Evolutionary conservation across 2,329 filamentous ascomycete species (phyloP).

Genomic region (Fusarium nurragi): DNA sequence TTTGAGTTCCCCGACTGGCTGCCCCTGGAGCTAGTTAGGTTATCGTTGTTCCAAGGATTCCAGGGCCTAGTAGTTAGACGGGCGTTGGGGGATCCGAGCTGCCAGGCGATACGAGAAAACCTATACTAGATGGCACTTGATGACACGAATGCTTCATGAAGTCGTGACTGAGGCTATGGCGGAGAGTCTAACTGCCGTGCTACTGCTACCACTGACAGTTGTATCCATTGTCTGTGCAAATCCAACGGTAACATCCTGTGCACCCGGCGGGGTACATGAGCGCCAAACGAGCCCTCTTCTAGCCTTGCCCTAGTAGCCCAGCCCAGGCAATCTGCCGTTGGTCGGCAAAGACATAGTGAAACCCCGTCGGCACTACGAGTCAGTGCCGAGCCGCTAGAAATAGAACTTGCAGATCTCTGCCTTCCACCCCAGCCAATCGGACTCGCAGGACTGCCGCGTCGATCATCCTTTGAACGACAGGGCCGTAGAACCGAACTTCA

Average conservation of each 20-base stretch:
- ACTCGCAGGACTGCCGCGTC: neutral
- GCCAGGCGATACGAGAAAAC: too few relatives aligned
- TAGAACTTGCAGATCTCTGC: neutral
- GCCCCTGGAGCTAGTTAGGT: constrained; percentile 7
- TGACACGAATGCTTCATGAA: too few relatives aligned
- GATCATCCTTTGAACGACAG: too few relatives aligned
- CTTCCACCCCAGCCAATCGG: neutral
- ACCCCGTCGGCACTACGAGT: neutral
- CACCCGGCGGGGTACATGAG: neutral
- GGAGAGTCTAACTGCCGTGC: neutral
- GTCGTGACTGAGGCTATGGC: neutral
- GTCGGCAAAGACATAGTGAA: neutral
- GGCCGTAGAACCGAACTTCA: too few relatives aligned
- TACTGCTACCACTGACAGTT: too few relatives aligned
- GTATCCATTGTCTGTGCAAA: neutral
- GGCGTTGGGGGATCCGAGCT: too few relatives aligned
- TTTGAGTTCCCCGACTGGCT: neutral
- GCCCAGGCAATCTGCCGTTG: neutral
- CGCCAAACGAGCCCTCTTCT: neutral
- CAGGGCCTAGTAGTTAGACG: too few relatives aligned
- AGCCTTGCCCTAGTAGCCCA: neutral
- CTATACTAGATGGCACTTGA: too few relatives aligned
- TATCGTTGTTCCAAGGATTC: neutral
- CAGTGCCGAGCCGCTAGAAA: neutral
- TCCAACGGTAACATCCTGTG: neutral